A percentile compares a stretch with the other conserved stretches of the same genome.
phyloP scores from a whole-genome alignment of 2,329 filamentous ascomycete species.

The Aspergillus ustus region DNA sequence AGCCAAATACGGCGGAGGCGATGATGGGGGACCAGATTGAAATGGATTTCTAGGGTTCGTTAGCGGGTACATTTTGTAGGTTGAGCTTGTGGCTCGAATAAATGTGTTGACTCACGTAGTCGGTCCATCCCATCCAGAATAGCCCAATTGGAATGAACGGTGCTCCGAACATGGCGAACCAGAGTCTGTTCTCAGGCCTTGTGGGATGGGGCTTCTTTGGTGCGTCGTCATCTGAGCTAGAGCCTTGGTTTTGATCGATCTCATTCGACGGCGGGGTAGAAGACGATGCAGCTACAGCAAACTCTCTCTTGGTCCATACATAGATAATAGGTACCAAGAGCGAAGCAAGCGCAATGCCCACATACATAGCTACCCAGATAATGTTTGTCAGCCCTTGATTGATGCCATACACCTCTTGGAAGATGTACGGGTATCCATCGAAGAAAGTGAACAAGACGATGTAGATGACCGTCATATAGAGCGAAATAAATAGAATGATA shows the following conservation, averaged over 20 bases:
- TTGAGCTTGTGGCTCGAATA: not conserved
- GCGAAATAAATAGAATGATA: slow-evolving; percentile 37
- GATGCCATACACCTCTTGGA: slow-evolving; percentile 54
- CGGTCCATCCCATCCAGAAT: slow-evolving; percentile 66
- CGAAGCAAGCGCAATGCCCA: slow-evolving; percentile 45
- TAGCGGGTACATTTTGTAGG: not conserved
- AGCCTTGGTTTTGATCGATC: not conserved
- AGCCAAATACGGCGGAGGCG: slow-evolving; percentile 59
- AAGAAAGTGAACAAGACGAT: slow-evolving; percentile 44
- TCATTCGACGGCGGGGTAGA: not conserved
- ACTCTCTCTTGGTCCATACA: slow-evolving; percentile 49
- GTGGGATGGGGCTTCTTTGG: slow-evolving; percentile 16
- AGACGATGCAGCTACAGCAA: slow-evolving; percentile 43
- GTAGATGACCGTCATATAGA: slow-evolving; percentile 43
- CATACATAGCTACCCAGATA: slow-evolving; percentile 55
- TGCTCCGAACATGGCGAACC: slow-evolving; percentile 58
- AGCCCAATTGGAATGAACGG: slow-evolving; percentile 57
- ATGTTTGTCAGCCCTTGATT: slow-evolving; percentile 53
- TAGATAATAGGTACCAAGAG: slow-evolving; percentile 54
- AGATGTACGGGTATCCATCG: slow-evolving; percentile 58
- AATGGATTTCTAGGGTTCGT: slow-evolving; percentile 41
- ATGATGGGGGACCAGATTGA: slow-evolving; percentile 58
- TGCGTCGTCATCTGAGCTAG: not conserved
- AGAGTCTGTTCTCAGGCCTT: slow-evolving; percentile 59
- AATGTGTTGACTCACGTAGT: slow-evolving; percentile 24